These are phyloP conservation scores for Trypanosomatidae sp. DNA, from an alignment of 208 protist genomes.

Conservation along the genomic window DNA sequence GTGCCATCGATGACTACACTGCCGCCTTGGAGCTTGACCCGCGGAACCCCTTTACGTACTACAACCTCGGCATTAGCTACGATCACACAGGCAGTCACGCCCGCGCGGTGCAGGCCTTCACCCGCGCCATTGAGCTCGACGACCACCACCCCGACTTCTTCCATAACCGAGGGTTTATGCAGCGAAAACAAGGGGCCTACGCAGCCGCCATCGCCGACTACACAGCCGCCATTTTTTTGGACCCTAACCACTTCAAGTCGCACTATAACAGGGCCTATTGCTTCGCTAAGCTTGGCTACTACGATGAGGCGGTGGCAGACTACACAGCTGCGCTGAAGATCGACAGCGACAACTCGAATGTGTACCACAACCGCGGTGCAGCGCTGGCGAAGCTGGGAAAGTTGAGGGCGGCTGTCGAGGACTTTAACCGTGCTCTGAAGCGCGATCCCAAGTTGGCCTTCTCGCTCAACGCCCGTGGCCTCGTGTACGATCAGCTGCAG, in stretches of 20 bases:
- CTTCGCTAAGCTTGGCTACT: constrained; percentile 74
- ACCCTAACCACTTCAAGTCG: constrained; percentile 90
- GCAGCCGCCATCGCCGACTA: constrained; percentile 82
- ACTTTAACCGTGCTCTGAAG: constrained; percentile 72
- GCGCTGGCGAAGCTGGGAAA: constrained; percentile 66
- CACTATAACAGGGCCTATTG: constrained; percentile 93
- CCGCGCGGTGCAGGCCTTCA: constrained; percentile 65
- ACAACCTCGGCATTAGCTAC: constrained; percentile 90
- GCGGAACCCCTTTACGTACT: constrained; percentile 82
- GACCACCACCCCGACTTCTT: constrained; percentile 68
- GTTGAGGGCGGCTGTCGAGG: constrained; percentile 60
- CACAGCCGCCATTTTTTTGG: constrained; percentile 56
- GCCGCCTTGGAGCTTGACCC: constrained; percentile 67
- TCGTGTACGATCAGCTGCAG: constrained; percentile 63
- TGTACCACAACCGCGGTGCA: constrained; percentile 88
- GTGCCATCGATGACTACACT: constrained; percentile 79
- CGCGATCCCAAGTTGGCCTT: constrained; percentile 57
- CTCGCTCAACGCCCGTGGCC: constrained; percentile 80
- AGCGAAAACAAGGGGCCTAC: constrained; percentile 64
- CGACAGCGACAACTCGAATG: constrained; percentile 65
- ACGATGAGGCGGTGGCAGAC: constrained; percentile 62
- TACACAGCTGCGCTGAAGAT: constrained; percentile 76
- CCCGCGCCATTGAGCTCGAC: constrained; percentile 70
- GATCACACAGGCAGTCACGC: constrained; percentile 60
- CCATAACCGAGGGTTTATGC: constrained; percentile 82